Evolutionary conservation across 2,329 filamentous ascomycete species (phyloP).

Genomic region (Emmonsia crescens): DNA sequence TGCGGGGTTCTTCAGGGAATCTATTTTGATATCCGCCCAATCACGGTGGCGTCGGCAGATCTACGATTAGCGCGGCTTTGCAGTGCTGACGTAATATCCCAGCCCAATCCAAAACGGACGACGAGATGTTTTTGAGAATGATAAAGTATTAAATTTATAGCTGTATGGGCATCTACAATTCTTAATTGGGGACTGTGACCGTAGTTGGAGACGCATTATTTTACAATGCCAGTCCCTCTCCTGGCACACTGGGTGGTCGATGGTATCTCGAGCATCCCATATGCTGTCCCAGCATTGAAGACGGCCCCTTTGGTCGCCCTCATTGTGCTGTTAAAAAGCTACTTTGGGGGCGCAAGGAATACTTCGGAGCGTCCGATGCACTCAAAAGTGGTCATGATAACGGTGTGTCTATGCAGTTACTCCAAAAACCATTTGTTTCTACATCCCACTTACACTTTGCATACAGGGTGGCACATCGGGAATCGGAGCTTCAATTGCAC

Average conservation of each 20-base stretch:
- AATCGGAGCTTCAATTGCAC: constrained; percentile 67
- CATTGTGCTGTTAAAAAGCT: constrained; percentile 57
- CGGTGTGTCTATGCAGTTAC: constrained; percentile 40
- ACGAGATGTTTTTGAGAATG: background rate
- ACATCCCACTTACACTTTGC: constrained; percentile 11
- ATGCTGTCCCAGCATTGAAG: constrained; percentile 43
- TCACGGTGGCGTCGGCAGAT: background rate
- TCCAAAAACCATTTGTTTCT: background rate
- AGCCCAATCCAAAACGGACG: background rate
- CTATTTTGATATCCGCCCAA: background rate
- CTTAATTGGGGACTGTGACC: background rate
- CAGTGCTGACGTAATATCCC: background rate
- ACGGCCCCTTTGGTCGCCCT: constrained; percentile 41
- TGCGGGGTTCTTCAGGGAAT: background rate
- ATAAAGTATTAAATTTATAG: background rate
- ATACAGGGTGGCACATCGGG: constrained; percentile 75
- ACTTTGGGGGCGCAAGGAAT: constrained; percentile 65
- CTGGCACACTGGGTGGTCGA: constrained; percentile 43
- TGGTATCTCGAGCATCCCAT: constrained; percentile 45
- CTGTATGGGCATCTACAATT: background rate
- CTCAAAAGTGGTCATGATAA: constrained; percentile 86
- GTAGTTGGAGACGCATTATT: background rate
- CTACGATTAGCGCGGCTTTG: background rate
- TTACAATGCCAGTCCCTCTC: constrained; percentile 52
- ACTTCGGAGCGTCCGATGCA: constrained; percentile 73